Base-by-base conservation (phyloP, 768 basidiomycete species). In the Rhodotorula babjevae region DNA sequence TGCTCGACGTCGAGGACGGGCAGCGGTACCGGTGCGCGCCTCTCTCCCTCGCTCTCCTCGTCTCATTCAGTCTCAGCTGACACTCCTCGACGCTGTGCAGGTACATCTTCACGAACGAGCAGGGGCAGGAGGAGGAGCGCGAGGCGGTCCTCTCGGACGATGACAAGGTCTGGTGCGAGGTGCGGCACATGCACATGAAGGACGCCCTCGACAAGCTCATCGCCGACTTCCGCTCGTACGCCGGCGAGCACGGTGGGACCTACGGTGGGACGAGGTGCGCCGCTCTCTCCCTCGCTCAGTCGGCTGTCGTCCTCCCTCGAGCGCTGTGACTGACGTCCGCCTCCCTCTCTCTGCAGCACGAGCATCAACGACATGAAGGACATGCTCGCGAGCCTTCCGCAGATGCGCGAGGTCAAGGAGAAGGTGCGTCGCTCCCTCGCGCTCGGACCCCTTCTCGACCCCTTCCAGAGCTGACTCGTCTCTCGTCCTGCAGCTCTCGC, bases 341-440 rank as follows among this genome's bases (percentile, higher is more conserved):
- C 89, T 90, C 46, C 42, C 2, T 15, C 2, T 27, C 18, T 9
- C 29, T n/a, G 40, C 87, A 91, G 77, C 16, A 90, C 91, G 60
- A 93, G 87, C 77, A 81, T 99, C 60, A 95, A 93, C 78, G 95
- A 97, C 82, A 94, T 99, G 91, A 97, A 96, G 81, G 96, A 99
- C 79, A 96, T 98, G 95, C 84, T 99, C 47, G 96, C 96, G 46
- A 92, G 84, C 79, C 80, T 99, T 72, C 93, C 94, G 3, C 92
- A 96, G 81, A 96, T 90, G 77, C 91, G 94, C 82, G 93, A 96
- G 74, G 90, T 92, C 76, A 86, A 95, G 68, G 94, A 99, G 80
- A 93, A 93, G 87, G 93, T 90, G 50, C 29, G 81, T 40, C 25
- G 5, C 14, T 12, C n/a, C n/a, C 1, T 7, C 36, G 29, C 8